Conservation (phyloP, 2,329 filamentous ascomycete genomes). For the Tolypocladium ophioglossoides region DNA sequence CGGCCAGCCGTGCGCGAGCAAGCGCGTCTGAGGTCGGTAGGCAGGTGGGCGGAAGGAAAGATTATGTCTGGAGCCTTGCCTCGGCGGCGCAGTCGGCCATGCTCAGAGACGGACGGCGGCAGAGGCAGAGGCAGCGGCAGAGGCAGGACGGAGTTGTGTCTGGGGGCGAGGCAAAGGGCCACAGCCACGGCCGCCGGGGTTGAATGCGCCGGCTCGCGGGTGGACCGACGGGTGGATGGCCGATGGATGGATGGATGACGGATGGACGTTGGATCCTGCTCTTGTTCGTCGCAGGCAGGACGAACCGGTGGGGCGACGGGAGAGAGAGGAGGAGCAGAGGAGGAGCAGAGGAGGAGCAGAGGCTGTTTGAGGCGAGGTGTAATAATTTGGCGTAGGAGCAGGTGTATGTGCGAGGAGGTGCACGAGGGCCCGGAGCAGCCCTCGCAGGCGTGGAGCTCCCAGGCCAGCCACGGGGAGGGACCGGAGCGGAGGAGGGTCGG, state of each 20-base stretch:
- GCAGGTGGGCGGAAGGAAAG: neutral
- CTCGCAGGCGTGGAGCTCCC: neutral
- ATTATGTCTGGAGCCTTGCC: neutral
- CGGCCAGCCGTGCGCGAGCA: neutral
- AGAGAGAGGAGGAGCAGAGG: too few species aligned
- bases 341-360: too few species aligned
- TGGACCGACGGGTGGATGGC: neutral
- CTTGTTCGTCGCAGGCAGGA: neutral
- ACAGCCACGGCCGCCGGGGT: neutral
- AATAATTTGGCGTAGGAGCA: too few species aligned
- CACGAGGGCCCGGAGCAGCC: neutral
- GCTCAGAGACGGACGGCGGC: neutral
- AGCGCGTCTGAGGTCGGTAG: neutral
- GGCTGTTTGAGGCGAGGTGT: neutral
- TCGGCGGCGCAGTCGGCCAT: neutral
- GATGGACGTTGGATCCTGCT: neutral
- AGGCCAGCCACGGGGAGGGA: neutral
- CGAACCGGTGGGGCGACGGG: neutral
- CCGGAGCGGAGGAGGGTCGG: neutral
- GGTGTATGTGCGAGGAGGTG: neutral
- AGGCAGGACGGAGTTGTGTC: neutral
- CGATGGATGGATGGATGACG: too few species aligned
- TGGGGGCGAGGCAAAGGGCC: neutral
- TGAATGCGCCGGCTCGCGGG: neutral
- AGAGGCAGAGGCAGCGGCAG: neutral